These are phyloP conservation scores for Nannizzia gypsea DNA, from an alignment of 2,329 filamentous ascomycete genomes.

Conservation along the genomic window DNA sequence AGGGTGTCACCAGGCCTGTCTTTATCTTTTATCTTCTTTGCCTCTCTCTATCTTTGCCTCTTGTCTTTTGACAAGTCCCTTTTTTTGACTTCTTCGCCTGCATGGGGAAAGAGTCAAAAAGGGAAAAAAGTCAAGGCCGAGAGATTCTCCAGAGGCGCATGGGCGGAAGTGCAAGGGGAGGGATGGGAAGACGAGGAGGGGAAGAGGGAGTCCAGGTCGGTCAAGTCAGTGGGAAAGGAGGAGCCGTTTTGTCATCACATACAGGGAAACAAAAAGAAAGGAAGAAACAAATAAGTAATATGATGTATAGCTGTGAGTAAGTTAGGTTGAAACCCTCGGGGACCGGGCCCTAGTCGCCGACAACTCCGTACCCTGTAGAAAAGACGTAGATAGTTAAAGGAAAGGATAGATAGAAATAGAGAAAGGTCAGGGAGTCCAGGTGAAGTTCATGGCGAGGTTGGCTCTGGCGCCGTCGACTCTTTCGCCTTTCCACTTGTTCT, in stretches of 20 bases:
- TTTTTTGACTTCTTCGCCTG: no score
- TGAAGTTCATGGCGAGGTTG: conserved; percentile 27
- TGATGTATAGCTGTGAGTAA: no score
- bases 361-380: neutral
- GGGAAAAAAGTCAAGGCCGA: neutral
- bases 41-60: no score
- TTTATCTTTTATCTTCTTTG: no score
- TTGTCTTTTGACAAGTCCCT: no score
- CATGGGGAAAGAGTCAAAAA: neutral
- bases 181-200: neutral
- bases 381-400: neutral
- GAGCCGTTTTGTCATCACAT: neutral
- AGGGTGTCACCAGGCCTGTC: no score
- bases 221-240: no score
- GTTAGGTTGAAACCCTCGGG: neutral
- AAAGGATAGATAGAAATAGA: neutral
- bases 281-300: no score
- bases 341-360: neutral
- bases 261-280: neutral
- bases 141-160: neutral
- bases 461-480: conserved; percentile 37
- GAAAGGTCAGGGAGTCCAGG: conserved; percentile 23
- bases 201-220: neutral
- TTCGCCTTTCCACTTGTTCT: conserved; percentile 62
- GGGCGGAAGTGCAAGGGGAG: neutral